These are phyloP conservation scores for Drechslerella coelobrocha DNA, from an alignment of 2,329 filamentous ascomycete species.

Conservation along the genomic window DNA sequence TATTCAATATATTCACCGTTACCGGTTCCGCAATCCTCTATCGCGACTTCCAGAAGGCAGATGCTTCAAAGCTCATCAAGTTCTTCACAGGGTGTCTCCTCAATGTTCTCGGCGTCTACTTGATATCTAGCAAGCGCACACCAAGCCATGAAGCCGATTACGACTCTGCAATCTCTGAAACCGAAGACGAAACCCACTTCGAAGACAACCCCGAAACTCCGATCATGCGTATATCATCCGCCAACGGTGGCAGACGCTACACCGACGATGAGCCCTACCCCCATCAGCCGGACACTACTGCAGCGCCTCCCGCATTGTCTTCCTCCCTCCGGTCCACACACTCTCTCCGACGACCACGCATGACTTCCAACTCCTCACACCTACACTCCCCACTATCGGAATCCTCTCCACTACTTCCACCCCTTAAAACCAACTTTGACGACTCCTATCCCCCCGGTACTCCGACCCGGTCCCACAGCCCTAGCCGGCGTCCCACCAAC, in stretches of 20 bases:
- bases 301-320: neutral
- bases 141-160: slow-evolving; percentile 67
- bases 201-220: slow-evolving; percentile 23
- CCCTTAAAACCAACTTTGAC: slow-evolving; percentile 36
- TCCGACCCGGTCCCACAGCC: slow-evolving; percentile 33
- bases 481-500: slow-evolving; percentile 30
- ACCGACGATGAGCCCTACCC: slow-evolving; percentile 12
- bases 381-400: slow-evolving; percentile 20
- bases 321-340: slow-evolving; percentile 14
- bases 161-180: slow-evolving; percentile 56
- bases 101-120: slow-evolving; percentile 95
- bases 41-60: slow-evolving; percentile 88
- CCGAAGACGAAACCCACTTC: slow-evolving; percentile 38
- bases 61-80: slow-evolving; percentile 74
- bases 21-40: slow-evolving; percentile 92
- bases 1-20: slow-evolving; percentile 95
- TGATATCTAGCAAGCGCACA: slow-evolving; percentile 85
- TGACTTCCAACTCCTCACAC: slow-evolving; percentile 18
- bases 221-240: slow-evolving; percentile 30
- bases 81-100: slow-evolving; percentile 89
- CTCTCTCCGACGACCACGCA: slow-evolving; percentile 15
- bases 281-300: slow-evolving; percentile 2
- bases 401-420: slow-evolving; percentile 40
- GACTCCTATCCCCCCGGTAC: slow-evolving; percentile 24
- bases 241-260: slow-evolving; percentile 17